A percentile compares a stretch with the other conserved stretches of the same genome.
These are phyloP conservation scores for Pleurotus tuber-regium DNA, from an alignment of 768 basidiomycete genomes.

Conservation along the genomic window DNA sequence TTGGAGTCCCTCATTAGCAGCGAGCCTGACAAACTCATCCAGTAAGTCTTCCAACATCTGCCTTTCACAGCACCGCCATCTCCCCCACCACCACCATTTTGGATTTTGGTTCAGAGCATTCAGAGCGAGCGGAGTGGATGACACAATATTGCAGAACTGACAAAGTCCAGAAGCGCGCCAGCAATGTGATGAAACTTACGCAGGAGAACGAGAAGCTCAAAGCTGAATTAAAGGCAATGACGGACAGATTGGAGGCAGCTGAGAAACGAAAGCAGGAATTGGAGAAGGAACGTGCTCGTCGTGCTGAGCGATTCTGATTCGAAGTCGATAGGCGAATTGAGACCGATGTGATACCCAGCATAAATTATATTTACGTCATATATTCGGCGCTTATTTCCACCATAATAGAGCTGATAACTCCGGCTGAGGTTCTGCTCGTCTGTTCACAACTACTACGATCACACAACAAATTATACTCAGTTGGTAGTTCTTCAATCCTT, in stretches of 20 bases:
- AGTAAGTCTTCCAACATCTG: constrained; percentile 41
- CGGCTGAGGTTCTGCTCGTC: constrained; percentile 8
- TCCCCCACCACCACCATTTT: background rate
- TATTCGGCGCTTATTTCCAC: constrained; percentile 5
- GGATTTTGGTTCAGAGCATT: constrained; percentile 3
- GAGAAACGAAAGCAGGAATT: constrained; percentile 59
- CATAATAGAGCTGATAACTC: background rate
- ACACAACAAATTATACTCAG: background rate
- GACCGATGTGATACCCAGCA: background rate
- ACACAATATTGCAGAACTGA: constrained; percentile 33
- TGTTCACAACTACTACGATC: constrained; percentile 8
- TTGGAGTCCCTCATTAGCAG: constrained; percentile 42
- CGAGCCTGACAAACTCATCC: constrained; percentile 21
- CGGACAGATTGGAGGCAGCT: constrained; percentile 69
- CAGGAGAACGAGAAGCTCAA: constrained; percentile 80
- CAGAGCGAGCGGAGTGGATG: constrained; percentile 16
- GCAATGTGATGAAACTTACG: constrained; percentile 72
- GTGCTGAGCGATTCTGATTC: constrained; percentile 19
- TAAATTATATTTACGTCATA: constrained; percentile 1
- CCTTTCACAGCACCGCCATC: constrained; percentile 3
- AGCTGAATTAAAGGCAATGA: constrained; percentile 73
- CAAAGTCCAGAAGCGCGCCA: constrained; percentile 67
- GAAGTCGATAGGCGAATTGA: background rate
- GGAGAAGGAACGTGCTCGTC: constrained; percentile 21
- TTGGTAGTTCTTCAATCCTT: background rate